Evolutionary conservation across 768 basidiomycete species (phyloP).

Genomic region (Asterophora lycoperdoides): DNA sequence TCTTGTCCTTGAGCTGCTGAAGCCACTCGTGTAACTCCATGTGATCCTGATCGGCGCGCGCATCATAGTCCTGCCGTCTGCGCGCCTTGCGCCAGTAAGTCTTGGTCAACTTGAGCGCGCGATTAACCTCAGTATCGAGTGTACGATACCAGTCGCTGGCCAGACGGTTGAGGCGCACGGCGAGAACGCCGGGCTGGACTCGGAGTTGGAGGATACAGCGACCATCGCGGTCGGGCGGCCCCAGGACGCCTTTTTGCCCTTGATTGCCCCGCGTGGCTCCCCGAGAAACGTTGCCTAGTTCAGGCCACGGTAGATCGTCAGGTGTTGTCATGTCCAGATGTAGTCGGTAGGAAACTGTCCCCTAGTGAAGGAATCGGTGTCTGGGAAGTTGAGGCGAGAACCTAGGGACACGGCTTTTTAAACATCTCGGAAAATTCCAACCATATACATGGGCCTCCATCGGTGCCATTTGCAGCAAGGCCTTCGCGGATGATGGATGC

Average conservation of each 20-base stretch:
- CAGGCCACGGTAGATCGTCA: slow-evolving; percentile 85
- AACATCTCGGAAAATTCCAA: slow-evolving; percentile 14
- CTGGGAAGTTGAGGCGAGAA: slow-evolving; percentile 12
- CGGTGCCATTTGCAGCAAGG: slow-evolving; percentile 4
- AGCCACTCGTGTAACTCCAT: slow-evolving; percentile 89
- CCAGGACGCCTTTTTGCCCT: slow-evolving; percentile 77
- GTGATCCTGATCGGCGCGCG: slow-evolving; percentile 81
- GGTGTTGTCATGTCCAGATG: slow-evolving; percentile 43
- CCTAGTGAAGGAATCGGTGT: slow-evolving; percentile 16
- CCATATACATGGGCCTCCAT: neutral
- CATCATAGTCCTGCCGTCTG: slow-evolving; percentile 80
- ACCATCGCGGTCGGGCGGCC: slow-evolving; percentile 69
- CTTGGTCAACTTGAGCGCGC: slow-evolving; percentile 79
- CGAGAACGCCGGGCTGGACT: slow-evolving; percentile 79
- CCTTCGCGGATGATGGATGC: slow-evolving; percentile 2
- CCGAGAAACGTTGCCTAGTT: slow-evolving; percentile 79
- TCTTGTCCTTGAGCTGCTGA: slow-evolving; percentile 84
- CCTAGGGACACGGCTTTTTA: slow-evolving; percentile 9
- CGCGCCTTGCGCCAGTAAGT: slow-evolving; percentile 84
- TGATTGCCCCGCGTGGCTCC: slow-evolving; percentile 83
- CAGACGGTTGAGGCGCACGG: slow-evolving; percentile 67
- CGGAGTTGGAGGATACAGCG: slow-evolving; percentile 74
- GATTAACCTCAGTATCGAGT: slow-evolving; percentile 74
- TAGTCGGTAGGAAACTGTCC: slow-evolving; percentile 18
- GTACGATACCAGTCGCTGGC: slow-evolving; percentile 80